Evolutionary conservation across 2,329 filamentous ascomycete genomes (phyloP), one percentile per base, ranked within the genome.

Genomic region (Xylaria digitata): DNA sequence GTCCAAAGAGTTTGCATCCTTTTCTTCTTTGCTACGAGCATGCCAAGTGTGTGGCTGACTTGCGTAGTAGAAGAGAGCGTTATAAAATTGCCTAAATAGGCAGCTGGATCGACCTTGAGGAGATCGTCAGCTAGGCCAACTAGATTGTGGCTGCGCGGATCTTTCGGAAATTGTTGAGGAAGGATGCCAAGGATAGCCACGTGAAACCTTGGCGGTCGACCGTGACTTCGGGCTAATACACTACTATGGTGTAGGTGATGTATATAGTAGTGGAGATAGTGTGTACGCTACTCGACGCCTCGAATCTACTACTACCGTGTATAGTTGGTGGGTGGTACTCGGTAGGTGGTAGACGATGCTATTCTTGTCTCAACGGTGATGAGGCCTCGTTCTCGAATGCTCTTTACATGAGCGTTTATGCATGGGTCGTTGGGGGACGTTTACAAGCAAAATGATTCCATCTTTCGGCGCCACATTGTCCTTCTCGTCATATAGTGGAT

Each of bases 171-270:
- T 70, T 68, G 50, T 40, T 15, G 15, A 45, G 15, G n/a, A 58
- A 48, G 17, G 43, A 56, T 59, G 40, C 52, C 52, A 56, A 26
- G 61, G 61, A 53, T 60, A 53, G 61, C 65, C 65, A 70, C 67
- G 67, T 67, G 67, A 67, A 70, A 60, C 65, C 50, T 54, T 69
- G 61, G 67, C 45, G 61, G 57, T 63, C 60, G 15, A 37, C 34
- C 26, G 30, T 15, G 30, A 54, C 48, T 50, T 49, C 32, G 26
- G 45, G 55, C n/a, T 48, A 34, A 34, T 50, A 30, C 53, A 11
- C 9, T 30, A 23, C n/a, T 43, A 17, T 26, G 8, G 30, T 54
- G 34, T 15, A 54, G n/a, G n/a, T 19, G n/a, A 6, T 34, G 32
- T 34, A n/a, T n/a, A n/a, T n/a, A n/a, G n/a, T n/a, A 34, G 32